These are phyloP conservation scores for Hypoxylon sp. DNA, from an alignment of 2,329 filamentous ascomycete species.

Conservation along the genomic window DNA sequence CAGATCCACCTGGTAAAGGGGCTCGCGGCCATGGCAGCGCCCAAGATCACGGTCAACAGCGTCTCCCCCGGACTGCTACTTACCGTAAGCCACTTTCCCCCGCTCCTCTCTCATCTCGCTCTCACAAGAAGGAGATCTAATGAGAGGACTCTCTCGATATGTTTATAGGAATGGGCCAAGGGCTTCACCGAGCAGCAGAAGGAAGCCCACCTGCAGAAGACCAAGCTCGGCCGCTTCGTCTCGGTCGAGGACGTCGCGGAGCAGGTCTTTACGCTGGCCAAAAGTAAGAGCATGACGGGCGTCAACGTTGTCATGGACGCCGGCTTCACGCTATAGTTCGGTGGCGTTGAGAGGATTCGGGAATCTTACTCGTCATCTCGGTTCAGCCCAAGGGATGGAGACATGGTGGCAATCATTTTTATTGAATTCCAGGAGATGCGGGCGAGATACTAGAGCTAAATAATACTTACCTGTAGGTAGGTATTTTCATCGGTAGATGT, in stretches of 20 bases:
- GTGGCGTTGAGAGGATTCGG: background rate
- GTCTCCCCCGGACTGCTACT: conserved; percentile 63
- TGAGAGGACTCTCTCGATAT: too few relatives aligned
- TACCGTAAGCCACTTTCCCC: conserved; percentile 51
- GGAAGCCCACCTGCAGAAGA: conserved; percentile 59
- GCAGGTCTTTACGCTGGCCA: conserved; percentile 59
- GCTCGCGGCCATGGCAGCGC: conserved; percentile 60
- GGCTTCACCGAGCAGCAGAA: conserved; percentile 66
- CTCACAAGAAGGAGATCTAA: too few relatives aligned
- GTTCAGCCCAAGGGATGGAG: background rate
- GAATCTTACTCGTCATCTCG: background rate
- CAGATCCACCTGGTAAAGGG: conserved; percentile 66
- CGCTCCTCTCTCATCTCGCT: too few relatives aligned
- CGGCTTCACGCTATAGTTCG: conserved; percentile 43
- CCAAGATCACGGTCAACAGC: conserved; percentile 65
- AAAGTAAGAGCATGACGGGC: conserved; percentile 59
- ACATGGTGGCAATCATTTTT: too few relatives aligned
- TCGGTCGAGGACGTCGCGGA: conserved; percentile 65
- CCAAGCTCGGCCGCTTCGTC: conserved; percentile 66
- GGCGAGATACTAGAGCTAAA: too few relatives aligned
- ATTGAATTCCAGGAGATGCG: too few relatives aligned
- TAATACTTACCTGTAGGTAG: too few relatives aligned
- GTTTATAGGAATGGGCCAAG: conserved; percentile 69
- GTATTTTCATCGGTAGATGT: too few relatives aligned
- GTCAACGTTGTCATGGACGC: conserved; percentile 61